Conservation (phyloP, 2,329 filamentous ascomycete species). For the Nemania sp. region DNA sequence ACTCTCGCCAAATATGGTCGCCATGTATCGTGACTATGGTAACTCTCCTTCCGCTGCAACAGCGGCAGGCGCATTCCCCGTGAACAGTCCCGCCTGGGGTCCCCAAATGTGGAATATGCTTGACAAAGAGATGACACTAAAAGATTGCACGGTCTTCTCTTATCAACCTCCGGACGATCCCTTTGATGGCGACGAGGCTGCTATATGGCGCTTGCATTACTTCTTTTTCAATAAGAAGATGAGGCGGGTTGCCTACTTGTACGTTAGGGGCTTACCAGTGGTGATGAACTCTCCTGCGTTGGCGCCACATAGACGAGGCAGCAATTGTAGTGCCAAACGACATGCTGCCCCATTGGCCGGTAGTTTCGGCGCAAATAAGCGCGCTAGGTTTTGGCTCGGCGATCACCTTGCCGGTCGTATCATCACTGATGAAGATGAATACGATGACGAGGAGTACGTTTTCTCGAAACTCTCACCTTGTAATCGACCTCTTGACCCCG, state of each 20-base stretch:
- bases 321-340: slow-evolving; percentile 49
- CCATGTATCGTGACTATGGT: slow-evolving; percentile 55
- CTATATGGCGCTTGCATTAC: slow-evolving; percentile 95
- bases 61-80: slow-evolving; percentile 55
- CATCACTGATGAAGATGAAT: slow-evolving; percentile 59
- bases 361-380: slow-evolving; percentile 74
- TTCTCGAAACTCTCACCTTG: background rate
- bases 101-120: slow-evolving; percentile 92
- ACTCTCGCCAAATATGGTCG: slow-evolving; percentile 53
- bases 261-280: slow-evolving; percentile 87
- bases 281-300: slow-evolving; percentile 60
- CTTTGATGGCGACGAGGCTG: slow-evolving; percentile 90
- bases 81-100: slow-evolving; percentile 77
- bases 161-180: slow-evolving; percentile 92
- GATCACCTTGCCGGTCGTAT: slow-evolving; percentile 67
- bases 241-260: slow-evolving; percentile 94
- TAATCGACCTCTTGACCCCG: background rate
- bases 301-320: slow-evolving; percentile 48
- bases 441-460: slow-evolving; percentile 59
- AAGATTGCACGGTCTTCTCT: slow-evolving; percentile 88
- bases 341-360: slow-evolving; percentile 47
- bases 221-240: slow-evolving; percentile 96
- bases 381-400: slow-evolving; percentile 89
- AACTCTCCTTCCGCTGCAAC: slow-evolving; percentile 54
- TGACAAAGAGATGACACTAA: slow-evolving; percentile 93